These are phyloP conservation scores for Castanea sativa DNA, from an alignment of 306 rosid species.

Conservation along the genomic window DNA sequence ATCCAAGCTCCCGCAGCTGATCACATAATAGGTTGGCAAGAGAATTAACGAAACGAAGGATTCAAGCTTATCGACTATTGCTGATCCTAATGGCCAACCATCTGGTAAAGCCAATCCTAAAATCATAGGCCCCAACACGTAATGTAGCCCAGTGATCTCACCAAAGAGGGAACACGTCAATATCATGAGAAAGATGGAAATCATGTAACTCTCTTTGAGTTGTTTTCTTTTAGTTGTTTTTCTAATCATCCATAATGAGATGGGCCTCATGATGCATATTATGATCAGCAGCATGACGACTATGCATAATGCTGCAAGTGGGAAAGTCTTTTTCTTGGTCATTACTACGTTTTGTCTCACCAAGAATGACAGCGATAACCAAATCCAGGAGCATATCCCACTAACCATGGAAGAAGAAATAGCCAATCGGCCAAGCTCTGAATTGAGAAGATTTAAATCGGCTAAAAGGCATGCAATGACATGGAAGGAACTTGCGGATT, in stretches of 20 bases:
- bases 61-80: slow-evolving; percentile 53
- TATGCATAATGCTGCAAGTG: background rate
- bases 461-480: slow-evolving; percentile 33
- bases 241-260: slow-evolving; percentile 42
- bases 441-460: slow-evolving; percentile 58
- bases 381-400: slow-evolving; percentile 18
- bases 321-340: background rate
- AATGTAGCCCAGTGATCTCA: slow-evolving; percentile 46
- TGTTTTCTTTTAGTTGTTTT: slow-evolving; percentile 25
- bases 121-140: slow-evolving; percentile 44
- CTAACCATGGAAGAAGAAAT: slow-evolving; percentile 46
- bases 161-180: slow-evolving; percentile 28
- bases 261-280: slow-evolving; percentile 26
- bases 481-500: slow-evolving; percentile 45
- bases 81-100: slow-evolving; percentile 62
- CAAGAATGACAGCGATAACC: background rate
- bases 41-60: slow-evolving; percentile 20
- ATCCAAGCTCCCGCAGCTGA: slow-evolving; percentile 30
- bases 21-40: slow-evolving; percentile 47
- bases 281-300: slow-evolving; percentile 14
- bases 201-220: slow-evolving; percentile 26
- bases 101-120: slow-evolving; percentile 59
- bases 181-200: slow-evolving; percentile 39
- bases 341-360: background rate
- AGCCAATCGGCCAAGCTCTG: slow-evolving; percentile 61